These are phyloP conservation scores for Digitaria exilis DNA, from an alignment of 202 grass and related monocot genomes.

Conservation along the genomic window DNA sequence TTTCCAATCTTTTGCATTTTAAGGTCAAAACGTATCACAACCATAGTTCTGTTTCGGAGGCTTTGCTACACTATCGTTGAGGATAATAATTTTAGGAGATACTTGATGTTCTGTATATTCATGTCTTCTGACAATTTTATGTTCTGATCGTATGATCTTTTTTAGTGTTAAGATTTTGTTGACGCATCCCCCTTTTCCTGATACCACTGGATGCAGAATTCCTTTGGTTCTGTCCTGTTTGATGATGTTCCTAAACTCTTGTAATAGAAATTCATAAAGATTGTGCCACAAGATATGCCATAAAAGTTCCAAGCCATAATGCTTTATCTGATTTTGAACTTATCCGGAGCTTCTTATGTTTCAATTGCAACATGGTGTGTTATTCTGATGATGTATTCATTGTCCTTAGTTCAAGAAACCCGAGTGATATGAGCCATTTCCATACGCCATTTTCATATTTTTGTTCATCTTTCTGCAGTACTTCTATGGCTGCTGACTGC, in stretches of 20 bases:
- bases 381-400: background rate
- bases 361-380: background rate
- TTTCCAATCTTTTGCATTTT: background rate
- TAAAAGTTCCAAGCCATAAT: too few relatives aligned
- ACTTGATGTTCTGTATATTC: background rate
- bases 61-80: background rate
- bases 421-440: background rate
- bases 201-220: background rate
- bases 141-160: background rate
- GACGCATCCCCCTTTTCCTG: background rate
- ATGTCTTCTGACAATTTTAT: background rate
- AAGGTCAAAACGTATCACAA: background rate
- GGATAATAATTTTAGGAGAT: background rate
- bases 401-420: background rate
- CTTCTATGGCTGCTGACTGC: constrained; percentile 94
- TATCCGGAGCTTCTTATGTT: too few relatives aligned
- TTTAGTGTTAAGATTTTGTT: background rate
- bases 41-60: background rate
- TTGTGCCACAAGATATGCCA: too few relatives aligned
- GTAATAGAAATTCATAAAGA: background rate
- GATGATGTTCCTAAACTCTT: constrained; percentile 5
- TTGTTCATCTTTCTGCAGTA: constrained; percentile 58
- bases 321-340: too few relatives aligned
- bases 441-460: background rate
- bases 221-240: background rate